phyloP scores from a whole-genome alignment of 1,284 basidiomycete genomes.

The Microbotryum saponariae region DNA sequence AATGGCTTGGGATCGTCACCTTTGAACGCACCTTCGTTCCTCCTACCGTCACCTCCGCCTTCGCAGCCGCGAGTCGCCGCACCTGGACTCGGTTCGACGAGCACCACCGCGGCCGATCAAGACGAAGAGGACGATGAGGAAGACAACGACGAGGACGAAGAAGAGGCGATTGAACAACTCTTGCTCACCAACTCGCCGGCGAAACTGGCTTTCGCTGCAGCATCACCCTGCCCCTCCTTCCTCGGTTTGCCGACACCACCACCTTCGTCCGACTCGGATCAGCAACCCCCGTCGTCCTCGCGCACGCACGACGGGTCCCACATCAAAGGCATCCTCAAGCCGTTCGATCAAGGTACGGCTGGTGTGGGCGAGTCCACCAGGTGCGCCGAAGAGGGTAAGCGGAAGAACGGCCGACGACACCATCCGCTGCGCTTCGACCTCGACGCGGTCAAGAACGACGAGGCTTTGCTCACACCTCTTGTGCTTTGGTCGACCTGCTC shows the following conservation, averaged over 20 bases:
- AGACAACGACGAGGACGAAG: constrained; percentile 24
- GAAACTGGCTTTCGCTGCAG: not conserved
- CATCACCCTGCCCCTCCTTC: not conserved
- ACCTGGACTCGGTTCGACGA: too few relatives aligned
- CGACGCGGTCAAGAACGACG: not conserved
- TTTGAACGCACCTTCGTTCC: too few relatives aligned
- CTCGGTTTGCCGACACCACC: too few relatives aligned
- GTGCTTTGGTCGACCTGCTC: too few relatives aligned
- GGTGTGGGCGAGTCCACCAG: not conserved
- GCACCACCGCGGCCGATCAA: too few relatives aligned
- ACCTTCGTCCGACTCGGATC: not conserved
- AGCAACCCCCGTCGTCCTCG: constrained; percentile 6
- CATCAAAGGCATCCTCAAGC: constrained; percentile 18
- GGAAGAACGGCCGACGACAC: constrained; percentile 16
- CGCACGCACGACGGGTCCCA: not conserved
- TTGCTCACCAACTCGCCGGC: not conserved
- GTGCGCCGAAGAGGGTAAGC: constrained; percentile 18
- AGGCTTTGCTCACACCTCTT: too few relatives aligned
- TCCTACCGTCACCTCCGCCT: too few relatives aligned
- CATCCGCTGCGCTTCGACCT: constrained; percentile 16
- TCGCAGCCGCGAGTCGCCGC: too few relatives aligned
- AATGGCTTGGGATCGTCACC: too few relatives aligned
- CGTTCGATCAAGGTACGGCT: not conserved
- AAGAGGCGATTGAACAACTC: constrained; percentile 7
- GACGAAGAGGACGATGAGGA: constrained; percentile 5